Conservation (phyloP, 352 stramenopile genomes). For the Pythium utonaiense region DNA sequence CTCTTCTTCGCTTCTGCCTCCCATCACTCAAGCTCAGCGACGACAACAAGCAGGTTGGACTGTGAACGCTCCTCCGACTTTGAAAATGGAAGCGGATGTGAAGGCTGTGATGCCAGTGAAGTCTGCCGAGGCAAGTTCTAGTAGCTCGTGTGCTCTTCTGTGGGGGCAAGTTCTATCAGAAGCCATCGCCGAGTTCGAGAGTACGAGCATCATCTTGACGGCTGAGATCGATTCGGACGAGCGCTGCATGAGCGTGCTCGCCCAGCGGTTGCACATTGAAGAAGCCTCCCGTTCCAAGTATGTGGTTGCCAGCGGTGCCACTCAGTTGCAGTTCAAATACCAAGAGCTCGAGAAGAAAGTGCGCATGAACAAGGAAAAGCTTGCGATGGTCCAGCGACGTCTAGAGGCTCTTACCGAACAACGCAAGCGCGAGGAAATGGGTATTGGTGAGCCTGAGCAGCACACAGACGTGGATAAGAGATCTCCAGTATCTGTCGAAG, state of each 20-base stretch:
- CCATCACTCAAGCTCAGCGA: not conserved
- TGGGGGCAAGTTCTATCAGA: constrained; percentile 18
- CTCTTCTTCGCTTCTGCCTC: not conserved
- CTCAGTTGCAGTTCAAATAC: constrained; percentile 28
- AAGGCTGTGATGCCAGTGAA: not conserved
- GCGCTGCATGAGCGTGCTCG: constrained; percentile 30
- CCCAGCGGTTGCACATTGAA: constrained; percentile 21
- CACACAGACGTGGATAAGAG: not conserved
- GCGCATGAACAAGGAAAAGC: constrained; percentile 40
- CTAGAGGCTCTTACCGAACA: constrained; percentile 21
- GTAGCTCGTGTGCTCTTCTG: constrained; percentile 2
- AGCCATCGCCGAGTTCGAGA: constrained; percentile 30
- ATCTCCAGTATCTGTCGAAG: not conserved
- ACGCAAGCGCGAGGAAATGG: not conserved
- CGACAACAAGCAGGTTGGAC: not conserved
- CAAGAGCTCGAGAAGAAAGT: constrained; percentile 30
- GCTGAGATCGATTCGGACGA: constrained; percentile 42
- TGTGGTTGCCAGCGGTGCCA: constrained; percentile 7
- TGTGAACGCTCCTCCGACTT: not conserved
- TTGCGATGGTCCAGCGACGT: constrained; percentile 28
- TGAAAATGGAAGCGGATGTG: not conserved
- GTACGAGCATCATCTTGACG: constrained; percentile 31
- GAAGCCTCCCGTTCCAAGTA: constrained; percentile 7
- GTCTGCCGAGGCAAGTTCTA: not conserved
- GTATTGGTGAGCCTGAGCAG: not conserved